These are phyloP conservation scores for Hymenoscyphus occultus DNA, from an alignment of 2,329 filamentous ascomycete species.

Conservation along the genomic window DNA sequence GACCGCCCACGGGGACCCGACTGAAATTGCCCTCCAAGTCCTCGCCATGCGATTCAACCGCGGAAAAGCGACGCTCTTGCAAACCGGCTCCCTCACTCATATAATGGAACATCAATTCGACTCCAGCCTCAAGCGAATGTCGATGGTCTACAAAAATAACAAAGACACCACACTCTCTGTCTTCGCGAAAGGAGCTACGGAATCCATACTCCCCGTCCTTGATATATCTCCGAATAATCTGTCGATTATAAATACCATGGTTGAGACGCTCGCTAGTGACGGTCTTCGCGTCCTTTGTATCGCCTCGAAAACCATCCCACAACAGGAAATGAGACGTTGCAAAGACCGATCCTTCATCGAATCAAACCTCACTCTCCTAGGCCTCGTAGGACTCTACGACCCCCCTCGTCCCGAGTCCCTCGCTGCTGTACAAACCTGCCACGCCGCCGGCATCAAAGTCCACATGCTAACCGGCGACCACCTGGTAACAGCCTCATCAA, in stretches of 20 bases:
- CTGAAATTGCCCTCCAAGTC: slow-evolving; percentile 71
- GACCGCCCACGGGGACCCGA: slow-evolving; percentile 64
- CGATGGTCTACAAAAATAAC: slow-evolving; percentile 58
- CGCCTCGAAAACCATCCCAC: slow-evolving; percentile 44
- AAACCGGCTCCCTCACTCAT: slow-evolving; percentile 45
- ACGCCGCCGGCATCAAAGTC: slow-evolving; percentile 66
- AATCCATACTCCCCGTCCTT: slow-evolving; percentile 53
- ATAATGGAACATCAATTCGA: slow-evolving; percentile 70
- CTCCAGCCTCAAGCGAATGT: slow-evolving; percentile 72
- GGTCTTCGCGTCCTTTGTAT: slow-evolving; percentile 69
- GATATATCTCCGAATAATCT: slow-evolving; percentile 46
- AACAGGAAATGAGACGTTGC: neutral
- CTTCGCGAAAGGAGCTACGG: slow-evolving; percentile 58
- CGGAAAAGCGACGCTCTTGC: slow-evolving; percentile 48
- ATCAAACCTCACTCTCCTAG: slow-evolving; percentile 64
- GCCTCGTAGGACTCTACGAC: slow-evolving; percentile 59
- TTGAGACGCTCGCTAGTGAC: slow-evolving; percentile 56
- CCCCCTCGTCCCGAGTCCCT: slow-evolving; percentile 57
- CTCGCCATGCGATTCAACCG: slow-evolving; percentile 67
- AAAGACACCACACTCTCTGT: slow-evolving; percentile 41
- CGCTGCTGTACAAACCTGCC: slow-evolving; percentile 55
- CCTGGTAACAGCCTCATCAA: slow-evolving; percentile 72
- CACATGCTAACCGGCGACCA: slow-evolving; percentile 86
- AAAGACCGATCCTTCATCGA: slow-evolving; percentile 4
- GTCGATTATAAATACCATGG: slow-evolving; percentile 45